Base-by-base conservation (phyloP, 805 yeast species). In the Saturnispora mendoncae region DNA sequence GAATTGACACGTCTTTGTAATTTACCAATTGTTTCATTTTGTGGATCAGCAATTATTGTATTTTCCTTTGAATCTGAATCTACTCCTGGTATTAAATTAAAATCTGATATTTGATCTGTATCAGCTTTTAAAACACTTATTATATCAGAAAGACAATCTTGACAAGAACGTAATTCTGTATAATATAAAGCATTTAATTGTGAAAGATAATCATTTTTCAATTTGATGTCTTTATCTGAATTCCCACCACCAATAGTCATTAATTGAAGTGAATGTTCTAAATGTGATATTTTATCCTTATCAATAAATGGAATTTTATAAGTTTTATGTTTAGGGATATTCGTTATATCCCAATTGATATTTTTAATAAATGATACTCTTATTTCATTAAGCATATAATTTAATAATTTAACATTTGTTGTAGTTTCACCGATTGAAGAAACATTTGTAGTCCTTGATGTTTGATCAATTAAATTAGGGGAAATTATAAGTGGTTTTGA, bases 181-280 rank as follows among this genome's bases (percentile, higher is more conserved):
- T 56, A 55, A 31, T 61, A 61, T 1, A 55, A 38, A 23, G 49
- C 40, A 32, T 60, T 61, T 24, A 60, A 43, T 30, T 56, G 48
- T 2, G 48, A 39, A 13, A 62, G 47, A 6, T 50, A 39, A 1
- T 53, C 54, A 40, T 57, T 64, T 42, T 63, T 64, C 9, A 53
- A 33, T 29, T 53, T 55, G 13, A 56, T 51, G 15, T 62, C 64
- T 17, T 55, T 47, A 2, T 38, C 36, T 23, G 33, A 41, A 2
- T 40, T 20, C 47, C 51, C 8, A 34, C 14, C 58, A 28, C 54
- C 52, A 36, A 60, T 53, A 38, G 55, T 55, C 12, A 61, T 42
- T 19, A 58, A 28, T 36, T 58, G 63, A 12, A 61, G 41, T 13
- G 54, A 47, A 36, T 60, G 64, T 32, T 60, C 63, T 10, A 58